Evolutionary conservation across 192 early-diverging fungal species (phyloP), one percentile per base, ranked within the genome.

Genomic region (Coemansia asiatica): DNA sequence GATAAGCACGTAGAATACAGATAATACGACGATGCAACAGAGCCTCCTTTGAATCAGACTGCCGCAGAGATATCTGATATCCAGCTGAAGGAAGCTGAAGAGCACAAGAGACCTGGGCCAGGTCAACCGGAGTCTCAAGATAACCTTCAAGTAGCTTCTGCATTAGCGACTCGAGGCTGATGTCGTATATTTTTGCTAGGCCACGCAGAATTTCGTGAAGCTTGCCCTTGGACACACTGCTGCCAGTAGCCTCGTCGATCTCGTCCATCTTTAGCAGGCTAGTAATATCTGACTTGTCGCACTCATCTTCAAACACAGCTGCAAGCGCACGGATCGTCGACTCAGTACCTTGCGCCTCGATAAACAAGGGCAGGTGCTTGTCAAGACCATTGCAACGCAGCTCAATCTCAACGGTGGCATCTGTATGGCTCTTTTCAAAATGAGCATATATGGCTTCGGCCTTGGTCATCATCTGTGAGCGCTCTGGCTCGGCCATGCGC

Each of bases 11-110:
- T 18, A 88, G 73, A 9, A 88, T 79, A 56, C 84, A 85, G 56
- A 84, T 31, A 38, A 89, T 77, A 6, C 83, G 75, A 26, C 74
- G 71, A 27, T 85, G 86, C 26, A 86, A 35, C 5, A 66, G 29
- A 25, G 74, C 60, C 71, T 85, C 75, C 50, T 49, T 31, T 51
- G 76, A 79, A 59, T 73, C 62, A 25, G 57, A 44, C 23, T 50
- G 47, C 19, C 66, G 63, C 29, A 75, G 55, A 13, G 69, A 65
- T 18, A 64, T 66, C 18, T 66, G 73, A 54, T 75, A 81, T 9
- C 78, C 66, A 6, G 64, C 62, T 21, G 78, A 81, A 9, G 78
- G 78, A 13, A 81, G 66, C 49, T 59, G 66, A 23, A 67, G 54
- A 28, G 59, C 60, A 16, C 50, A 58, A 10, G 69, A 33, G 35